These are phyloP conservation scores for Lodderomyces parapsilosis DNA, from an alignment of 1,139 yeast species.

Conservation along the genomic window DNA sequence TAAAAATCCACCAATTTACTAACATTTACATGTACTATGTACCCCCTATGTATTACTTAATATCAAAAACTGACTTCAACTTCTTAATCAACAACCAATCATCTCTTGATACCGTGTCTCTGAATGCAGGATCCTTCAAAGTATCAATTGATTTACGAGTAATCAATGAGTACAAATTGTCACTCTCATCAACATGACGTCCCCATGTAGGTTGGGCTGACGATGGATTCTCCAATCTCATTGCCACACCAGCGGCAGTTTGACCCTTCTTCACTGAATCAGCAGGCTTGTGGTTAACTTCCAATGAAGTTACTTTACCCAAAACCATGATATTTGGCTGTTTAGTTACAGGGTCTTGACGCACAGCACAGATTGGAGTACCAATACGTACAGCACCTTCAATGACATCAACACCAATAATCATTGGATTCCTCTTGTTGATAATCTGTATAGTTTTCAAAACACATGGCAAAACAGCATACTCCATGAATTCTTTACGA, in stretches of 20 bases:
- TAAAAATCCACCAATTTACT: too few species aligned
- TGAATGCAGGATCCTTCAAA: conserved; percentile 96
- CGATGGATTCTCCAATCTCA: conserved; percentile 92
- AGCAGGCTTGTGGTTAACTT: conserved; percentile 87
- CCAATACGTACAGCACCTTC: conserved; percentile 91
- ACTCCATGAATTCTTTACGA: conserved; percentile 83
- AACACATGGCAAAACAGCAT: conserved; percentile 94
- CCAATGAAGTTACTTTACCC: conserved; percentile 86
- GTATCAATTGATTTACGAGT: conserved; percentile 90
- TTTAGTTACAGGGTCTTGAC: conserved; percentile 81
- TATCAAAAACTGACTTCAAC: conserved; percentile 83
- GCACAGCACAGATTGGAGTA: conserved; percentile 94
- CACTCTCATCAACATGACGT: conserved; percentile 95
- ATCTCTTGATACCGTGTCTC: conserved; percentile 88
- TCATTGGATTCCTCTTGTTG: conserved; percentile 99
- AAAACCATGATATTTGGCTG: conserved; percentile 69
- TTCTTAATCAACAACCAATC: conserved; percentile 93
- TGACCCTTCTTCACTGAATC: conserved; percentile 88
- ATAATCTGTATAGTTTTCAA: conserved; percentile 92
- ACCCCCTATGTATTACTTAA: conserved; percentile 35
- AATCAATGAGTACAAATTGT: conserved; percentile 81
- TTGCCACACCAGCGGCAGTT: conserved; percentile 97
- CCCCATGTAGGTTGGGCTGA: conserved; percentile 98
- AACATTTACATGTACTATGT: too few species aligned
- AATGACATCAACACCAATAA: conserved; percentile 94